A percentile compares a stretch with the other conserved stretches of the same genome.
phyloP scores from a whole-genome alignment of 257 asterid genomes.

The Plectranthus barbatus region DNA sequence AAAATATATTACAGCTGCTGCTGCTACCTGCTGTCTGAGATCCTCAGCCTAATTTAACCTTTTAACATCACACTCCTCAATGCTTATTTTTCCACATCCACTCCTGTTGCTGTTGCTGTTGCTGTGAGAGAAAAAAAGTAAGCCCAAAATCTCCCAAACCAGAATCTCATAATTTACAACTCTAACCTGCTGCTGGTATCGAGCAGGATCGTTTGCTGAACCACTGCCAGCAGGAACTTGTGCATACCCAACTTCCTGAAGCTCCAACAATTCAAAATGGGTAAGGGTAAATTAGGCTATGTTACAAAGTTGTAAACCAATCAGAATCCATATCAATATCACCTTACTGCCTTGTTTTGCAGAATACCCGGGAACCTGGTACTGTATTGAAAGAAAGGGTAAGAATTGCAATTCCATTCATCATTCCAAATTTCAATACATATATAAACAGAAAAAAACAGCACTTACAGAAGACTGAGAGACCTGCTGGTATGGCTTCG shows the following conservation, averaged over 20 bases:
- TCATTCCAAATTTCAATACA: background rate
- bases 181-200: conserved; percentile 53
- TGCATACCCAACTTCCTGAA: conserved; percentile 49
- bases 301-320: too few species aligned
- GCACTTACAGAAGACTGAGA: conserved; percentile 53
- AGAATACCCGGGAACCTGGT: conserved; percentile 47
- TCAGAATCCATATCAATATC: background rate
- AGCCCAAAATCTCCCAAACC: too few species aligned
- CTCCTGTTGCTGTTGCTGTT: conserved; percentile 52
- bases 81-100: conserved; percentile 57
- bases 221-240: conserved; percentile 36
- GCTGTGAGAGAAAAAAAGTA: too few species aligned
- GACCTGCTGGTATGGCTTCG: conserved; percentile 48
- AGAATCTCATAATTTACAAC: background rate
- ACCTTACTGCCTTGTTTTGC: conserved; percentile 59
- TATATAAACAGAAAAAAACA: background rate
- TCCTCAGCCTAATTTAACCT: too few species aligned
- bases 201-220: conserved; percentile 37
- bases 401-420: background rate
- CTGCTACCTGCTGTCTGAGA: too few species aligned
- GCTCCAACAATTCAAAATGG: too few species aligned
- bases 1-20: too few species aligned
- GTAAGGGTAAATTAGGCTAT: background rate
- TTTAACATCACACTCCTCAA: too few species aligned
- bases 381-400: conserved; percentile 33